phyloP scores from a whole-genome alignment of 176 grass and related monocot species.

The Musa acuminata region DNA sequence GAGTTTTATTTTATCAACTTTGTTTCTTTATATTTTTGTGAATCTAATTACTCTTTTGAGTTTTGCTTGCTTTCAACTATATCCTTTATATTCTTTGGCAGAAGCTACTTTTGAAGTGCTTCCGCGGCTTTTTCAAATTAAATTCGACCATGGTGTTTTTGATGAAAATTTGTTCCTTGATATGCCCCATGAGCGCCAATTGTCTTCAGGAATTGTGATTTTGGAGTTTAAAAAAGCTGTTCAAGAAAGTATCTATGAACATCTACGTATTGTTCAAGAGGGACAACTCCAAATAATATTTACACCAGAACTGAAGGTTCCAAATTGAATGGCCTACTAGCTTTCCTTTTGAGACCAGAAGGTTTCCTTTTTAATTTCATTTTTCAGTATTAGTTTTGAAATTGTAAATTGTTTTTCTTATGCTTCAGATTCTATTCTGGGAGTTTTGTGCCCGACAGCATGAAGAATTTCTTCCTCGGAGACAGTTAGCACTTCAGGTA shows the following conservation, averaged over 20 bases:
- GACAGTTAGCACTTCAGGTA: conserved; percentile 79
- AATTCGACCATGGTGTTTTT: conserved; percentile 76
- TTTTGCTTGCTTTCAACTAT: not conserved
- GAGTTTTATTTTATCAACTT: conserved; percentile 35
- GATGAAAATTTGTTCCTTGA: conserved; percentile 78
- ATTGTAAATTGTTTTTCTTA: not conserved
- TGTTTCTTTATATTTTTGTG: not conserved
- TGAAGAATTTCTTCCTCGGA: conserved; percentile 77
- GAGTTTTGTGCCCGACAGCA: conserved; percentile 82
- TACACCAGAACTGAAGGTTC: conserved; percentile 85
- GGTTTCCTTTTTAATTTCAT: not conserved
- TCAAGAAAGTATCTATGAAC: conserved; percentile 83
- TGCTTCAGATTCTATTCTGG: conserved; percentile 82
- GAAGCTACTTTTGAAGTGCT: conserved; percentile 88
- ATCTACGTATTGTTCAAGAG: conserved; percentile 81
- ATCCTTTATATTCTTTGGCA: conserved; percentile 24
- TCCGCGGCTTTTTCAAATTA: conserved; percentile 89
- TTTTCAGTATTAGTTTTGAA: conserved; percentile 1
- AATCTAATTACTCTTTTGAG: not conserved
- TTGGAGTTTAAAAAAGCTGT: conserved; percentile 80
- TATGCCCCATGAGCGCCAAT: conserved; percentile 59
- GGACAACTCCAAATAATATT: conserved; percentile 85
- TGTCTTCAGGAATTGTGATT: conserved; percentile 66
- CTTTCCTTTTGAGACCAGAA: conserved; percentile 8
- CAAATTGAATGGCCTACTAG: not conserved